Conservation (phyloP, 495 filamentous ascomycete species). For the Trichoderma asperelloides region DNA sequence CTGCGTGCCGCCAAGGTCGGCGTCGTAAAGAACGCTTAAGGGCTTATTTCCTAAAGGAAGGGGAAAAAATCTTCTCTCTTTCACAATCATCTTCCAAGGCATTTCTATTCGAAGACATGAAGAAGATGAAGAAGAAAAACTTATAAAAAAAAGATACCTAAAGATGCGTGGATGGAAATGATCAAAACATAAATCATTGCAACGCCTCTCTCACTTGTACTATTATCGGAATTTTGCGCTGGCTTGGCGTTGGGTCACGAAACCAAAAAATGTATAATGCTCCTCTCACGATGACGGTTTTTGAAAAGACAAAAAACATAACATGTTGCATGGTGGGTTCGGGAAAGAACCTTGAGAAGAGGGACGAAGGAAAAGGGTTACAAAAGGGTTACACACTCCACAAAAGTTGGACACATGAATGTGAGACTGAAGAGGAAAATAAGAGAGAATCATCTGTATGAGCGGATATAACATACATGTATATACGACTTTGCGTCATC, state of each 20-base stretch:
- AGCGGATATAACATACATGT: constrained; percentile 9
- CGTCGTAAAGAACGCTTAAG: constrained; percentile 54
- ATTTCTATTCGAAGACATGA: constrained; percentile 6
- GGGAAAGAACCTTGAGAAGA: not conserved
- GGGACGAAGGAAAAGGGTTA: not conserved
- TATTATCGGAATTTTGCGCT: not conserved
- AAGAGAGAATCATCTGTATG: not conserved
- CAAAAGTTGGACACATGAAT: constrained; percentile 1
- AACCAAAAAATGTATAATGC: constrained; percentile 33
- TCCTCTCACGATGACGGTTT: constrained; percentile 35
- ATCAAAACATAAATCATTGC: not conserved
- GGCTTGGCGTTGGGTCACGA: constrained; percentile 6
- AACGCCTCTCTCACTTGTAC: not conserved
- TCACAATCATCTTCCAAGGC: not conserved
- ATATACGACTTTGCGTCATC: constrained; percentile 11
- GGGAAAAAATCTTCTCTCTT: not conserved
- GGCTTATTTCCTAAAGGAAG: constrained; percentile 18
- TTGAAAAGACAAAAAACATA: constrained; percentile 17
- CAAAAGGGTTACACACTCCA: not conserved
- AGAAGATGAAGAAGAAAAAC: not conserved
- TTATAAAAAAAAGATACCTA: not conserved
- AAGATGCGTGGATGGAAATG: not conserved
- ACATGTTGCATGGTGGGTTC: constrained; percentile 12
- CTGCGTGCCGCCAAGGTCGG: constrained; percentile 92
- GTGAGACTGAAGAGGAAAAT: not conserved